Percentiles rank a stretch among this genome's conserved stretches.
These are phyloP conservation scores for Phycomyces nitens DNA, from an alignment of 192 early-diverging fungal species.

Conservation along the genomic window DNA sequence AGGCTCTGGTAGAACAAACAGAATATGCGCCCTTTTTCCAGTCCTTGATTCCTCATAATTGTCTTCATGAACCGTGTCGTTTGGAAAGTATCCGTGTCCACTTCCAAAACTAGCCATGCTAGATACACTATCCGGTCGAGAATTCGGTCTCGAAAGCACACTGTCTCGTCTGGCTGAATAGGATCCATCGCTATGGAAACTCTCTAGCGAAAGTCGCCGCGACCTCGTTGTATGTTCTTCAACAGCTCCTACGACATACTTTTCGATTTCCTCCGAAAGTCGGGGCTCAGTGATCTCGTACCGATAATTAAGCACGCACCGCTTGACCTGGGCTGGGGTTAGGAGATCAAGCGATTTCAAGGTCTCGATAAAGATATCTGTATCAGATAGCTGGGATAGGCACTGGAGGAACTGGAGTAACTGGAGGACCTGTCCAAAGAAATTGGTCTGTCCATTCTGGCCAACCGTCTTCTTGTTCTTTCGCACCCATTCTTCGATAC, in stretches of 20 bases:
- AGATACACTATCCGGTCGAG: slow-evolving; percentile 18
- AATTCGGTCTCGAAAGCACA: background rate
- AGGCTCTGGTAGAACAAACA: slow-evolving; percentile 47
- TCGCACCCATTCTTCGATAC: slow-evolving; percentile 82
- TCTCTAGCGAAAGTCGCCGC: slow-evolving; percentile 15
- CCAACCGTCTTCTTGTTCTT: slow-evolving; percentile 40
- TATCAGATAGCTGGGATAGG: slow-evolving; percentile 63
- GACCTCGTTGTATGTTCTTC: slow-evolving; percentile 41
- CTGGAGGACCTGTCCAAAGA: slow-evolving; percentile 69
- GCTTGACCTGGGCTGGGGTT: slow-evolving; percentile 67
- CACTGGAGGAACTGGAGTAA: slow-evolving; percentile 80
- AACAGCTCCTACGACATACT: slow-evolving; percentile 69
- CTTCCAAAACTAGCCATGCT: slow-evolving; percentile 23
- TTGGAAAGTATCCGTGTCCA: too few relatives aligned
- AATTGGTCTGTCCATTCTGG: slow-evolving; percentile 11
- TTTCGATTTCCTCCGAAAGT: slow-evolving; percentile 65
- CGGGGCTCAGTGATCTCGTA: slow-evolving; percentile 83
- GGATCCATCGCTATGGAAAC: slow-evolving; percentile 10
- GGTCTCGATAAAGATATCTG: slow-evolving; percentile 70
- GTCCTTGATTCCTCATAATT: too few relatives aligned
- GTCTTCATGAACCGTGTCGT: too few relatives aligned
- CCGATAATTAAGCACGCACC: slow-evolving; percentile 70
- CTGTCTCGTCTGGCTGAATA: background rate
- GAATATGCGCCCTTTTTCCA: slow-evolving; percentile 48
- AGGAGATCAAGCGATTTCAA: slow-evolving; percentile 57